A percentile compares a stretch with the other conserved stretches of the same genome.
phyloP scores from a whole-genome alignment of 2,329 filamentous ascomycete genomes.

The Ophiostoma novo-ulmi region DNA sequence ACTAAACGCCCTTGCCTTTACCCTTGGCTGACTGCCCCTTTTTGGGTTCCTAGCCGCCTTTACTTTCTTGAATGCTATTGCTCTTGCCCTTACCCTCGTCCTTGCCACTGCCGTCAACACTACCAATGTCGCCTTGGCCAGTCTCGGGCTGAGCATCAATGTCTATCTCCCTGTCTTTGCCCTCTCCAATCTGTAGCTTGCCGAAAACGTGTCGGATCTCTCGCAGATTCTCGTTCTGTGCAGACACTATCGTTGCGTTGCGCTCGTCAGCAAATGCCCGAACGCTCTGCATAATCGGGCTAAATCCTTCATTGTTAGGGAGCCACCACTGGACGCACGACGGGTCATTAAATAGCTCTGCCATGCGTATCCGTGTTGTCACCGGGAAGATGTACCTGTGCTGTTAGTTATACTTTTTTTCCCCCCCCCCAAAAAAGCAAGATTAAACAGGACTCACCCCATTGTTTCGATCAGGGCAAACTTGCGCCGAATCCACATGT shows the following conservation, averaged over 20 bases:
- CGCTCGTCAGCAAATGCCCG: constrained; percentile 77
- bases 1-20: constrained; percentile 6
- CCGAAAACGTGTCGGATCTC: constrained; percentile 72
- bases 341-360: constrained; percentile 66
- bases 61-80: neutral
- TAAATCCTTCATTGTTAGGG: constrained; percentile 71
- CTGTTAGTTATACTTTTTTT: constrained; percentile 1
- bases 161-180: neutral
- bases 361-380: constrained; percentile 68
- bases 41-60: neutral
- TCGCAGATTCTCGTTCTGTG: constrained; percentile 60
- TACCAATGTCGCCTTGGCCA: neutral
- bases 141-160: neutral
- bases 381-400: constrained; percentile 67
- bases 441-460: constrained; percentile 23
- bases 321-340: constrained; percentile 83
- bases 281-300: constrained; percentile 67
- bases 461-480: constrained; percentile 66
- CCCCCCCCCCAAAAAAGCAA: constrained; percentile 2
- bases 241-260: constrained; percentile 54
- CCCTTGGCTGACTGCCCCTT: neutral
- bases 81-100: neutral
- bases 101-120: neutral
- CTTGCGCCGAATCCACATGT: constrained; percentile 73
- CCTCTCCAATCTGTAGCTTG: constrained; percentile 47